These are phyloP conservation scores for Microbotryum intermedium DNA, from an alignment of 1,284 basidiomycete genomes.

Conservation along the genomic window DNA sequence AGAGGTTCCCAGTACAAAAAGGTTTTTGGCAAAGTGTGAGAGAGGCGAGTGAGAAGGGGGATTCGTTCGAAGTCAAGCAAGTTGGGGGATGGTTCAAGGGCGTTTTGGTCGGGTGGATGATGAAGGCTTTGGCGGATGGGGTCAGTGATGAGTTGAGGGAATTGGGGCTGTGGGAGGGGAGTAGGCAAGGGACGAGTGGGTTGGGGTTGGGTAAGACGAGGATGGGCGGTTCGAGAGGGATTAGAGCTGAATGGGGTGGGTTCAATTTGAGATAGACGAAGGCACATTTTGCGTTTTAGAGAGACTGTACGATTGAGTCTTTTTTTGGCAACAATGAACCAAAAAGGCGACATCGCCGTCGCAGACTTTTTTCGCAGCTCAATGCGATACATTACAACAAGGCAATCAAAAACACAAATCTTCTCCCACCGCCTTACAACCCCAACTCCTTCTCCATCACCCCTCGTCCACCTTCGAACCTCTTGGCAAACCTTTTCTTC, in stretches of 20 bases:
- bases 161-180: constrained; percentile 10
- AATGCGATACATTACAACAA: too few species aligned
- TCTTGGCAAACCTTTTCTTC: constrained; percentile 52
- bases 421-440: not conserved
- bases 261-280: constrained; percentile 2
- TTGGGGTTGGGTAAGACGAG: constrained; percentile 3
- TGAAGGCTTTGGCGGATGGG: constrained; percentile 6
- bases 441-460: not conserved
- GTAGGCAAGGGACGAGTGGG: not conserved
- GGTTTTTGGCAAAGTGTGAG: constrained; percentile 25
- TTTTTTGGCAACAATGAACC: too few species aligned
- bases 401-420: too few species aligned
- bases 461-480: constrained; percentile 2
- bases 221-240: not conserved
- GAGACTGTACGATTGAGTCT: too few species aligned
- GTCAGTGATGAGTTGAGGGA: constrained; percentile 16
- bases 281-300: too few species aligned
- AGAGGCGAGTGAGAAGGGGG: constrained; percentile 27
- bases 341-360: too few species aligned
- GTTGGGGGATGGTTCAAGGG: constrained; percentile 5
- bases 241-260: constrained; percentile 12
- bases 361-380: too few species aligned
- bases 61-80: constrained; percentile 20
- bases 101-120: constrained; percentile 6
- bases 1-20: constrained; percentile 32